Conservation (phyloP, 2,329 filamentous ascomycete species). For the Pestalotiopsis sp. region DNA sequence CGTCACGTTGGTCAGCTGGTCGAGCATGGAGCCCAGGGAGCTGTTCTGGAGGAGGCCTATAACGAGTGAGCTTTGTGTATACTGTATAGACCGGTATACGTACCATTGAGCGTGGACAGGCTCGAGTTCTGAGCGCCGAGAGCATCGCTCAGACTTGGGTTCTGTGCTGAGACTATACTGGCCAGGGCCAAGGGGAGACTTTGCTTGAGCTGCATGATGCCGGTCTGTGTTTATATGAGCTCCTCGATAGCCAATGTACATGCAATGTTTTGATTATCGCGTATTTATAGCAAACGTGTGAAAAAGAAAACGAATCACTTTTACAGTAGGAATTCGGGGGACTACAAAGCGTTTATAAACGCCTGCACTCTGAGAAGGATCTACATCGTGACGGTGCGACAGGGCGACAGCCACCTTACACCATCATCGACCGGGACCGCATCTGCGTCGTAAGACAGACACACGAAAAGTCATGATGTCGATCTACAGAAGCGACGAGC, state of each 20-base stretch:
- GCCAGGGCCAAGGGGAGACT: conserved; percentile 12
- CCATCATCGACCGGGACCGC: neutral
- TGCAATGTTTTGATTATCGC: neutral
- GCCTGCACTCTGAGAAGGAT: neutral
- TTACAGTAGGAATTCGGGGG: neutral
- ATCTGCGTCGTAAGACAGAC: neutral
- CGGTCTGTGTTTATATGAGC: neutral
- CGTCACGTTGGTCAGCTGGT: conserved; percentile 49
- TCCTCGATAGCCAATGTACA: neutral
- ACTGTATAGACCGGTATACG: neutral
- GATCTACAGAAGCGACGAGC: neutral
- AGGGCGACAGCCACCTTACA: neutral
- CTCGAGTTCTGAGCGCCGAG: conserved; percentile 15
- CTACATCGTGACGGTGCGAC: neutral
- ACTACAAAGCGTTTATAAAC: neutral
- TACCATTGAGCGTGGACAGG: conserved; percentile 16
- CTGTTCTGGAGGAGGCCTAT: conserved; percentile 24
- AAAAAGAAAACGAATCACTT: neutral
- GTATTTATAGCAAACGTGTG: neutral
- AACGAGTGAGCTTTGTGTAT: neutral
- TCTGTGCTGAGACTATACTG: conserved; percentile 12
- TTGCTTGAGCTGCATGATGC: conserved; percentile 16
- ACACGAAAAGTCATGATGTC: conserved; percentile 5
- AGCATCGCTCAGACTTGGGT: conserved; percentile 13
- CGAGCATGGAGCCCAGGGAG: conserved; percentile 15